Base-by-base conservation (phyloP, 768 basidiomycete genomes). In the Pleurotus pulmonarius region DNA sequence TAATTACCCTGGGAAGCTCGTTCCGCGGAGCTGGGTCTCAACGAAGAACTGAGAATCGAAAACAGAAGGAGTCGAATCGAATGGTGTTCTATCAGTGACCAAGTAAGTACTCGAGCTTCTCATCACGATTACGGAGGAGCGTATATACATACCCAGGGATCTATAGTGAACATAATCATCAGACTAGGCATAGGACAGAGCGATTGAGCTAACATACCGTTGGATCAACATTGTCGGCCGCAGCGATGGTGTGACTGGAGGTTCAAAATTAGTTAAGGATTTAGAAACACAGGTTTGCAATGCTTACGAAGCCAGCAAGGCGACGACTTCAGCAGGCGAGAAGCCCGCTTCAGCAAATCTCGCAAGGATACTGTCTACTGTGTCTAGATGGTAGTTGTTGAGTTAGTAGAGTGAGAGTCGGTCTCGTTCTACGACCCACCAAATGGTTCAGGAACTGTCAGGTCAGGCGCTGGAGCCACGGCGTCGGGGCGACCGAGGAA, bases 11-110 rank as follows among this genome's bases (percentile, higher is more conserved):
- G 61, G 63, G 63, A 67, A 65, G 5, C 18, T 5, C 4, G 58
- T 62, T 3, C 70, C 66, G 18, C 63, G 61, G 48, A 73, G 64
- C 53, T 67, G 67, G 15, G 61, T 61, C 61, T 74, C 71, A 34
- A 73, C 56, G 61, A 63, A 71, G 48, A 72, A 55, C 56, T 72
- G 70, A n/a, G 66, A 65, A 59, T 72, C 70, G 25, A 72, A 69
- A 1, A 63, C 40, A 2, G 44, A 49, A 3, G 70, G 71, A 11
- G 71, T 72, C 8, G 69, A 67, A 52, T 73, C 72, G 60, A 73
- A 72, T 1, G 72, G 67, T 24, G 65, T 60, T 41, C 63, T 59
- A 61, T n/a, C 16, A 24, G 24, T 22, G n/a, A n/a, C 6, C 22
- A 29, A 12, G 39, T 41, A 5, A 41, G 37, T 16, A 26, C 39